These are phyloP conservation scores for Dipteronia sinensis DNA, from an alignment of 345 rosid genomes.

Conservation along the genomic window DNA sequence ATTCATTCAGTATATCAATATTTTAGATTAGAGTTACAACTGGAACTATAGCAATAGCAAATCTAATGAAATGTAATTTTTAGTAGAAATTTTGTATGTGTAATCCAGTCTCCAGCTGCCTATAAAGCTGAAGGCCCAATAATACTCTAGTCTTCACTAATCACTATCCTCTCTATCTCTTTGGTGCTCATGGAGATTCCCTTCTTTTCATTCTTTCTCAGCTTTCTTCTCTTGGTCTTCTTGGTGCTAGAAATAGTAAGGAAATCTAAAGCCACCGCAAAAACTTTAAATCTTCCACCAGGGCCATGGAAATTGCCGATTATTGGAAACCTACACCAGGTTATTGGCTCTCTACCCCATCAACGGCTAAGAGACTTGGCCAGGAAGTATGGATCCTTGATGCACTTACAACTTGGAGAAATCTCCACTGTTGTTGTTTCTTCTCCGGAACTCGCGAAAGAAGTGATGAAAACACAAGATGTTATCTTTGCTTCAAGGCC, in stretches of 20 bases:
- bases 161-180: neutral
- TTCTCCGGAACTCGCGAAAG: slow-evolving; percentile 29
- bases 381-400: slow-evolving; percentile 19
- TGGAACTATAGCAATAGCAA: too few relatives aligned
- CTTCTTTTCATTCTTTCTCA: neutral
- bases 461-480: slow-evolving; percentile 35
- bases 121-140: too few relatives aligned
- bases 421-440: slow-evolving; percentile 28
- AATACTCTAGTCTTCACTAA: too few relatives aligned
- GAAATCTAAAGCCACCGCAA: neutral
- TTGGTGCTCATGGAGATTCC: neutral
- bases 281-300: slow-evolving; percentile 23
- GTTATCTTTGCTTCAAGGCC: slow-evolving; percentile 35
- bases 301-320: slow-evolving; percentile 39
- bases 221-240: too few relatives aligned
- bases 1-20: too few relatives aligned
- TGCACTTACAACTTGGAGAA: slow-evolving; percentile 31
- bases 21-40: too few relatives aligned
- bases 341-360: slow-evolving; percentile 26
- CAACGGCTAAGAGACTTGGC: slow-evolving; percentile 19
- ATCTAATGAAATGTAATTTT: too few relatives aligned
- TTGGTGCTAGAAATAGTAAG: too few relatives aligned
- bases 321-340: slow-evolving; percentile 36
- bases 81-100: too few relatives aligned
- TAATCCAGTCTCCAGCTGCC: too few relatives aligned